phyloP scores from a whole-genome alignment of 495 filamentous ascomycete species.

The Achaetomiella virescens region DNA sequence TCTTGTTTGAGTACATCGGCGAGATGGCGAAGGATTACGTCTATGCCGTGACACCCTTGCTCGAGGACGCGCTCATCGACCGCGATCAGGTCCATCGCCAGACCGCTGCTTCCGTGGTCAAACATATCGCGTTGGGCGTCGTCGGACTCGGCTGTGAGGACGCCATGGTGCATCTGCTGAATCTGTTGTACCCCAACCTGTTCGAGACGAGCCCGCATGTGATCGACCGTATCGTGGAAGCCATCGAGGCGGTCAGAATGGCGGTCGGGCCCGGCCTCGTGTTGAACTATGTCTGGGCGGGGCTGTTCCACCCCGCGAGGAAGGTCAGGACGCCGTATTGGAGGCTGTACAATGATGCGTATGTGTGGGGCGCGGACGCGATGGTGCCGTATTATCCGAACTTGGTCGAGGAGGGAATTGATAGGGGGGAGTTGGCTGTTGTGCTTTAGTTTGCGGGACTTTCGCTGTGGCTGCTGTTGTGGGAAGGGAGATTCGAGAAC shows the following conservation, averaged over 20 bases:
- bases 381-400: conserved; percentile 95
- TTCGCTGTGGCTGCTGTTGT: not conserved
- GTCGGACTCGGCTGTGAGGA: conserved; percentile 98
- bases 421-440: conserved; percentile 74
- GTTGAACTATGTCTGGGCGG: conserved; percentile 97
- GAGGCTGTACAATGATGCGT: conserved; percentile 94
- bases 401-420: conserved; percentile 67
- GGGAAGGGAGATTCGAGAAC: too few species aligned
- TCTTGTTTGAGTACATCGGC: conserved; percentile 98
- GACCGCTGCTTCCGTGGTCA: conserved; percentile 91
- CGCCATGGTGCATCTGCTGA: conserved; percentile 95
- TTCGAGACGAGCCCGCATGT: conserved; percentile 99
- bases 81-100: conserved; percentile 98
- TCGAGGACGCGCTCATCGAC: conserved; percentile 96
- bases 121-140: conserved; percentile 93
- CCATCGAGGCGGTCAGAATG: conserved; percentile 93
- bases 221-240: conserved; percentile 94
- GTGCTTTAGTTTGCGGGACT: conserved; percentile 54
- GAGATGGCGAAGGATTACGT: conserved; percentile 99
- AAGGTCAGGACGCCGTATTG: conserved; percentile 93
- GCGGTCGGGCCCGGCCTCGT: conserved; percentile 85
- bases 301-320: conserved; percentile 90
- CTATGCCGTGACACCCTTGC: conserved; percentile 93
- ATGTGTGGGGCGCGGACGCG: conserved; percentile 85
- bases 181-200: conserved; percentile 91